Conservation (phyloP, 768 basidiomycete genomes). For the Polyporus arcularius region DNA sequence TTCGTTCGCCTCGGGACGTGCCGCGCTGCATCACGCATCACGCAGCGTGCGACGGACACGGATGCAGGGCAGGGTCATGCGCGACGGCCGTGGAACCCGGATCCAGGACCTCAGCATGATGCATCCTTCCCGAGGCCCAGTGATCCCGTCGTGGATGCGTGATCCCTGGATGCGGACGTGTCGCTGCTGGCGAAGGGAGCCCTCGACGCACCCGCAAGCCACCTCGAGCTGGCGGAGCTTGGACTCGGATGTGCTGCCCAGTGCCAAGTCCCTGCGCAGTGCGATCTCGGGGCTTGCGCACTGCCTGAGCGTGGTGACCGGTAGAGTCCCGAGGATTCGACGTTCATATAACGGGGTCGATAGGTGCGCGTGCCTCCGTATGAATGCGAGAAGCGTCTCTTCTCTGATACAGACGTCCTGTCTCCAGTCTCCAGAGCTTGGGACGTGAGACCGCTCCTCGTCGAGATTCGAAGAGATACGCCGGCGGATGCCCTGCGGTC, state of each 20-base stretch:
- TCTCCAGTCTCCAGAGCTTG: too few relatives aligned
- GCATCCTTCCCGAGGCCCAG: too few relatives aligned
- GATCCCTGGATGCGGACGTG: neutral
- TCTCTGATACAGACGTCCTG: too few relatives aligned
- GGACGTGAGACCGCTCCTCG: neutral
- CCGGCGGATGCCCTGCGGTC: neutral
- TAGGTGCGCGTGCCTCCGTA: too few relatives aligned
- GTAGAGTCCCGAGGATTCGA: too few relatives aligned
- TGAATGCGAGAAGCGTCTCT: too few relatives aligned
- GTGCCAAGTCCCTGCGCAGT: neutral
- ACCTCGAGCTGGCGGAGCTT: slow-evolving; percentile 8
- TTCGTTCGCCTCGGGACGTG: neutral
- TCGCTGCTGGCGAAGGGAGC: slow-evolving; percentile 10
- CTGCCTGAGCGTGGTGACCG: too few relatives aligned
- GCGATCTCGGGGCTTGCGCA: neutral
- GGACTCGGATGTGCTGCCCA: neutral
- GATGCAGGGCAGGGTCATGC: neutral
- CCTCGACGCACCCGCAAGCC: slow-evolving; percentile 18
- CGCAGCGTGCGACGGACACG: slow-evolving; percentile 1
- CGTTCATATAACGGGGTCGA: too few relatives aligned
- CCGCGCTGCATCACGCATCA: neutral
- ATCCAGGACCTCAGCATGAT: neutral
- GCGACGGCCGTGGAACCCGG: slow-evolving; percentile 7
- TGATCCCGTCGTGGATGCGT: too few relatives aligned
- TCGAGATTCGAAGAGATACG: neutral